Percentiles rank a stretch among this genome's conserved stretches.
These are phyloP conservation scores for Arthrobotrys sinensis DNA, from an alignment of 2,329 filamentous ascomycete genomes.

Conservation along the genomic window DNA sequence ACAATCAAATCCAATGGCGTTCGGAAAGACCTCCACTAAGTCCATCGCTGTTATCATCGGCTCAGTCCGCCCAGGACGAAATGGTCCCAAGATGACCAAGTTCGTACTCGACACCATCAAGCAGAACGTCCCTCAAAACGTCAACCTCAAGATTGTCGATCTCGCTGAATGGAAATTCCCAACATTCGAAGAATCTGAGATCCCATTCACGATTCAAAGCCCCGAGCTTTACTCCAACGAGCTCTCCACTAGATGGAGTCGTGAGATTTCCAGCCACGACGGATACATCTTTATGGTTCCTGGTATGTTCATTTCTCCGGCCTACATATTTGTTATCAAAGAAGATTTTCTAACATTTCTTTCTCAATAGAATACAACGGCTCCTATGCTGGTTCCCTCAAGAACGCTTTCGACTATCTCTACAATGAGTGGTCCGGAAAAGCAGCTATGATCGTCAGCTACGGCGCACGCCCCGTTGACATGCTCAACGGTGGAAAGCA, in stretches of 20 bases:
- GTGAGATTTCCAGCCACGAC: conserved; percentile 65
- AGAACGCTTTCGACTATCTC: conserved; percentile 77
- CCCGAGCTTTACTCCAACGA: conserved; percentile 66
- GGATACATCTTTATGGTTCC: conserved; percentile 67
- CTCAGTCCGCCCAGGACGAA: conserved; percentile 66
- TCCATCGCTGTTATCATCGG: conserved; percentile 67
- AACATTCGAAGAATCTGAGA: conserved; percentile 67
- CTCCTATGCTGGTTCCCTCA: conserved; percentile 72
- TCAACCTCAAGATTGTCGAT: conserved; percentile 65
- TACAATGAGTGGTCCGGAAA: conserved; percentile 75
- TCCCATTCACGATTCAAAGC: conserved; percentile 66
- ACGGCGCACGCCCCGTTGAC: conserved; percentile 68
- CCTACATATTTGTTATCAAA: background rate
- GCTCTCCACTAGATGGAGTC: conserved; percentile 67
- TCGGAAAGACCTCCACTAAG: conserved; percentile 46
- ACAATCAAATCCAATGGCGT: conserved; percentile 47
- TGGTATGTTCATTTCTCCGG: conserved; percentile 34
- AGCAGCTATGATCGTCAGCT: conserved; percentile 72
- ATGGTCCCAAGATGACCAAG: conserved; percentile 66
- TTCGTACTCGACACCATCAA: conserved; percentile 65
- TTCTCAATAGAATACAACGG: conserved; percentile 72
- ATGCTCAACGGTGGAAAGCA: conserved; percentile 47
- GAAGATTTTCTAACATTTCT: conserved; percentile 5
- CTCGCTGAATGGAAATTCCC: conserved; percentile 66
- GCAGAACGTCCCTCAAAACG: conserved; percentile 61